Evolutionary conservation across 441 rosid genomes (phyloP), one percentile per base, ranked within the genome.

Genomic region (Croton setiger): DNA sequence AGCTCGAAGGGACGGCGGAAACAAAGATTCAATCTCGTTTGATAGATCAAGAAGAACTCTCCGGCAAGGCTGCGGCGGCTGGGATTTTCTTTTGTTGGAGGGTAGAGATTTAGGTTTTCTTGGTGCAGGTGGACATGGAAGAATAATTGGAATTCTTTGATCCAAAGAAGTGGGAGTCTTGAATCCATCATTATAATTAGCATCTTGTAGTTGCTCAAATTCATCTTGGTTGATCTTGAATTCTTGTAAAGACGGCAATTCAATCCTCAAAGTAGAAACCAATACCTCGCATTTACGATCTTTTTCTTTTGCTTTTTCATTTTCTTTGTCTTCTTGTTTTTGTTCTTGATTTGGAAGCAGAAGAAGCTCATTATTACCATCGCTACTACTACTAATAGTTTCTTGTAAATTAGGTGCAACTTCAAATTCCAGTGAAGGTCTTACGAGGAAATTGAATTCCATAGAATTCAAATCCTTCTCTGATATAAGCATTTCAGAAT

Each of bases 121-220:
- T 31, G 98, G 98, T 3, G 96, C 87, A 33, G 92, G 87, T 23
- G 97, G 97, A n/a, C 94, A 86, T 55, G 72, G 69, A 13, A 70
- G 78, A 14, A 73, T 13, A n/a, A 12, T 60, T 0, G 82, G 84
- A 7, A 85, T 77, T 76, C 61, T 81, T 15, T 67, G 74, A 23
- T 75, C 82, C 55, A 63, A 60, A 35, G 85, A 85, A 27, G 86
- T 86, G 17, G 99, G 98, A 71, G 96, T 91, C 84, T 81, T 90
- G 78, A 84, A 85, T 21, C 85, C 90, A 59, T 68, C 83, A 9
- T 74, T 68, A 9, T 75, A n/a, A 81, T n/a, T 67, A 21, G 63
- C 67, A 14, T 64, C 83, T 15, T 48, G n/a, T n/a, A n/a, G 79
- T 8, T 69, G 73, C 2, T 27, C 31, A 27, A 27, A 27, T 27